Percentiles rank a stretch among this genome's conserved stretches.
phyloP scores from a whole-genome alignment of 768 basidiomycete genomes.

The Leccinum arenicola region DNA sequence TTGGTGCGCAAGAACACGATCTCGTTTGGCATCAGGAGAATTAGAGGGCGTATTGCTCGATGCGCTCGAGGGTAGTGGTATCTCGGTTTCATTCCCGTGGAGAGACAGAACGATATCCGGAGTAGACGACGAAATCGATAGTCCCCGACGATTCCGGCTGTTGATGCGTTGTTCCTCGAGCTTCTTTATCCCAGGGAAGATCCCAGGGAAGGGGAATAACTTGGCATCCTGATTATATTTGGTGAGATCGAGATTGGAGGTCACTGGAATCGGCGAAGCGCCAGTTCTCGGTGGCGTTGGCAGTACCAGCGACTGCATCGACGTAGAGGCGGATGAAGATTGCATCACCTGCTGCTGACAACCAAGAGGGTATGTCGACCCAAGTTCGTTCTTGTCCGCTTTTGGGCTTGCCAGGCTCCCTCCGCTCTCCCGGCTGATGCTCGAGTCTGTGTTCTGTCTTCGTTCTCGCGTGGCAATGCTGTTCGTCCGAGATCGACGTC shows the following conservation, averaged over 20 bases:
- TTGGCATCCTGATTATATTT: slow-evolving; percentile 71
- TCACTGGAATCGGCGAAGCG: slow-evolving; percentile 76
- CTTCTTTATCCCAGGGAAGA: slow-evolving; percentile 84
- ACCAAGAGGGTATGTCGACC: slow-evolving; percentile 38
- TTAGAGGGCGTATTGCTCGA: slow-evolving; percentile 50
- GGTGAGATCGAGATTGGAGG: slow-evolving; percentile 64
- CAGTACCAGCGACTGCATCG: slow-evolving; percentile 58
- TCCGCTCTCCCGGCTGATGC: slow-evolving; percentile 73
- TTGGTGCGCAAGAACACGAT: slow-evolving; percentile 65
- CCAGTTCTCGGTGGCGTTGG: slow-evolving; percentile 53
- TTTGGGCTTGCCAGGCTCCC: slow-evolving; percentile 64
- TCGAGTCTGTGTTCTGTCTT: slow-evolving; percentile 69
- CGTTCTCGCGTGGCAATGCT: slow-evolving; percentile 66
- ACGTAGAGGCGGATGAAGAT: slow-evolving; percentile 65
- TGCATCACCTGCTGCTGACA: slow-evolving; percentile 54
- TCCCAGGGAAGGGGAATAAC: slow-evolving; percentile 87
- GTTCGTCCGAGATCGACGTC: slow-evolving; percentile 77
- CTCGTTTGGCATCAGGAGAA: slow-evolving; percentile 50
- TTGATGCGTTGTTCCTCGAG: slow-evolving; percentile 65
- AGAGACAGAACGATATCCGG: slow-evolving; percentile 46
- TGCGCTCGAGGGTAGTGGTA: slow-evolving; percentile 44
- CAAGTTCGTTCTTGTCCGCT: slow-evolving; percentile 49
- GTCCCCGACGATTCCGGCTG: slow-evolving; percentile 52
- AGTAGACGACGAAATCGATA: slow-evolving; percentile 47
- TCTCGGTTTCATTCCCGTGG: slow-evolving; percentile 43